Conservation (phyloP, 176 grass and related monocot species). For the Carex myosuroides region DNA sequence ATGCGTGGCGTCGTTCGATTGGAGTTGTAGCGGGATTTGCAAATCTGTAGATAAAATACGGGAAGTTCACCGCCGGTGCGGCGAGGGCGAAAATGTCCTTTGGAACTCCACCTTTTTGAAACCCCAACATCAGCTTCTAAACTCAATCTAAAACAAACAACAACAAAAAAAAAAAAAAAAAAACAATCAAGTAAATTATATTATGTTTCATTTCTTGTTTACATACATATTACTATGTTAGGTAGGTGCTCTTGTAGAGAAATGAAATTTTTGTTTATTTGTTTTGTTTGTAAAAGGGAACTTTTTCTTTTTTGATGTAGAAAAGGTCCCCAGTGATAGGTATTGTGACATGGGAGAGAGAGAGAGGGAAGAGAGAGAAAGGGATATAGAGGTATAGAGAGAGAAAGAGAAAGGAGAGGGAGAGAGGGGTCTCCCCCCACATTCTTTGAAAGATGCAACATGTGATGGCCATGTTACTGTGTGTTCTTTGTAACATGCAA, state of each 20-base stretch:
- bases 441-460: slow-evolving; percentile 24
- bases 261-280: background rate
- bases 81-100: slow-evolving; percentile 37
- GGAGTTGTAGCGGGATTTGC: slow-evolving; percentile 76
- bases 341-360: background rate
- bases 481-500: slow-evolving; percentile 8
- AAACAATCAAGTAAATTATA: background rate
- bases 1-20: slow-evolving; percentile 67
- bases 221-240: slow-evolving; percentile 16
- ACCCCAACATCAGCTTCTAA: slow-evolving; percentile 15
- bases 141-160: background rate
- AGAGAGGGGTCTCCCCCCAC: slow-evolving; percentile 26
- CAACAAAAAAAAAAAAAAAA: background rate
- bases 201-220: slow-evolving; percentile 6
- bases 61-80: slow-evolving; percentile 56
- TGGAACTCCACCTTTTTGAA: slow-evolving; percentile 45
- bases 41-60: slow-evolving; percentile 67
- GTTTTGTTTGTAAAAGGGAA: slow-evolving; percentile 20
- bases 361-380: background rate
- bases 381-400: background rate
- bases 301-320: slow-evolving; percentile 22
- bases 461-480: slow-evolving; percentile 19
- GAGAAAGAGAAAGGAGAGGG: slow-evolving; percentile 22
- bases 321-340: slow-evolving; percentile 7
- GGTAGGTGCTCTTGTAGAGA: slow-evolving; percentile 9